Conservation (phyloP, 2,329 filamentous ascomycete species). For the Cryphonectria nitschkei region DNA sequence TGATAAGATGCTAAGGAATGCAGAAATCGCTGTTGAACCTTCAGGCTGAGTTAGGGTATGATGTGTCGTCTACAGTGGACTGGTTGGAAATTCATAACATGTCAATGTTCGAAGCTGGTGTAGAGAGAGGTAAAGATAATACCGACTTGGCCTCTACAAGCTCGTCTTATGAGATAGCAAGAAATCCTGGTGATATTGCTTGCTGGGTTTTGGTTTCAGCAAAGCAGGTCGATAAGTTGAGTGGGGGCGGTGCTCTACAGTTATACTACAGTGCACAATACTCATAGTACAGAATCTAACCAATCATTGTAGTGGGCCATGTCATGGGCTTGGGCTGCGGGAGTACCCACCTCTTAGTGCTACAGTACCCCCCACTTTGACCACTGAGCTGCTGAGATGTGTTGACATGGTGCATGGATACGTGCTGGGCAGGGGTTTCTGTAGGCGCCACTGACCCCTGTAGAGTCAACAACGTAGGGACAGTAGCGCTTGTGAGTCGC, state of each 20-base stretch:
- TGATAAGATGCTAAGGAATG: not conserved
- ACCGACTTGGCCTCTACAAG: not conserved
- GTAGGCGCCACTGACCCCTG: not conserved
- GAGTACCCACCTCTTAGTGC: not conserved
- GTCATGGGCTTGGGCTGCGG: slow-evolving; percentile 1
- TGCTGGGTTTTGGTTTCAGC: no score
- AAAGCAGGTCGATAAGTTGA: not conserved
- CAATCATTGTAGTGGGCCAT: not conserved
- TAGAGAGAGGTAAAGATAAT: not conserved
- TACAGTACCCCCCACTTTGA: not conserved
- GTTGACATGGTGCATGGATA: not conserved
- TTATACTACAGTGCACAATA: no score
- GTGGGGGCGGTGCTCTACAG: no score
- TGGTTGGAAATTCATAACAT: not conserved
- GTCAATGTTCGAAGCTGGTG: not conserved
- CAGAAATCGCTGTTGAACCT: not conserved
- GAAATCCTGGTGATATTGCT: no score
- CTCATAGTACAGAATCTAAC: not conserved
- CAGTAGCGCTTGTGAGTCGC: not conserved
- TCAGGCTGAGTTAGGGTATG: not conserved
- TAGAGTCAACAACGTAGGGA: not conserved
- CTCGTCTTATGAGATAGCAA: not conserved
- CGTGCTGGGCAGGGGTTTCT: not conserved
- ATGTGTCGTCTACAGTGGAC: not conserved
- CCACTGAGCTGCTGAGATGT: not conserved